Conservation (phyloP, 2,329 filamentous ascomycete species). For the Myriangium duriaei region DNA sequence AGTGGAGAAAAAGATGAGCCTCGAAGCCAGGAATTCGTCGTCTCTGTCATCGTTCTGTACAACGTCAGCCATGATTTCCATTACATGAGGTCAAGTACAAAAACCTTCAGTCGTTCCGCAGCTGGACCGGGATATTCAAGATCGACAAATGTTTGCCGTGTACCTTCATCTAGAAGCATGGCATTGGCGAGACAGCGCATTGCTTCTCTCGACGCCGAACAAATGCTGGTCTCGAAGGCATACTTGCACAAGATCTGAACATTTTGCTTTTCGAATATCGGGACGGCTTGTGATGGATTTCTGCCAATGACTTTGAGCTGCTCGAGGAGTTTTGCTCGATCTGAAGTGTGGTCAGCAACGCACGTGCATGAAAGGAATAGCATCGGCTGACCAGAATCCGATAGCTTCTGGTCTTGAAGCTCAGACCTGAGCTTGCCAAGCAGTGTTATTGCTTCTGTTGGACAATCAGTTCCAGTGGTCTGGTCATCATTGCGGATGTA, state of each 20-base stretch:
- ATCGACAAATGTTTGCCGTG: constrained; percentile 62
- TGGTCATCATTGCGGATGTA: too few species aligned
- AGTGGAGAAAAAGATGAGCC: constrained; percentile 68
- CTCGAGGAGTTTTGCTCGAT: constrained; percentile 45
- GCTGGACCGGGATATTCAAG: constrained; percentile 54
- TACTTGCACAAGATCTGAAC: constrained; percentile 60
- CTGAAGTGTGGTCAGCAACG: constrained; percentile 30
- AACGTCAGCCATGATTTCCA: constrained; percentile 1
- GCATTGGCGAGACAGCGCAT: constrained; percentile 78
- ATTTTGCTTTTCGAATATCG: constrained; percentile 76
- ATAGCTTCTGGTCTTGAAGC: constrained; percentile 44
- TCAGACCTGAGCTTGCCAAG: constrained; percentile 43
- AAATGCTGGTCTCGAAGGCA: constrained; percentile 55
- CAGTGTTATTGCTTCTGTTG: constrained; percentile 5
- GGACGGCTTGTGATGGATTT: constrained; percentile 56
- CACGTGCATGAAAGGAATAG: too few species aligned
- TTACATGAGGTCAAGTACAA: too few species aligned
- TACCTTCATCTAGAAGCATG: constrained; percentile 54
- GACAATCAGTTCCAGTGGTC: too few species aligned
- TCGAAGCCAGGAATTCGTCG: constrained; percentile 74
- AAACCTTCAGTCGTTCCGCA: constrained; percentile 54
- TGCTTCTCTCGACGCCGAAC: constrained; percentile 57
- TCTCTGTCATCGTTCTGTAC: constrained; percentile 54
- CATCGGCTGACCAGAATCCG: constrained; percentile 49
- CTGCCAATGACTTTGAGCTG: constrained; percentile 70